phyloP scores from a whole-genome alignment of 2,329 filamentous ascomycete genomes.

The Fusarium agapanthi region DNA sequence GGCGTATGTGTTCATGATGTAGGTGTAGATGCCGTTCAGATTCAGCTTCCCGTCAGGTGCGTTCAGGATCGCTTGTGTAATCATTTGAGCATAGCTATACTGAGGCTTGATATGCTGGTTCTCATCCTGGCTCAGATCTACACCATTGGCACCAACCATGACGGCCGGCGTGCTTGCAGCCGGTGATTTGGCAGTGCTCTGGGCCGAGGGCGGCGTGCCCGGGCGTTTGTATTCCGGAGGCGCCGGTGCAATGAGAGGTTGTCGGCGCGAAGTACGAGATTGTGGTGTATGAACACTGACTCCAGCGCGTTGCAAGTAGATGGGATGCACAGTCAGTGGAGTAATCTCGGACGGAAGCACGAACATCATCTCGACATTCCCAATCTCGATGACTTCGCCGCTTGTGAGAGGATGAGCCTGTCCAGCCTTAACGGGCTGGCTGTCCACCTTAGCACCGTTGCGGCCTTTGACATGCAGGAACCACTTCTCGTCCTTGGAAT shows the following conservation, averaged over 20 bases:
- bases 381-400: constrained; percentile 91
- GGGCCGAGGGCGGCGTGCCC: constrained; percentile 65
- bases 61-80: constrained; percentile 92
- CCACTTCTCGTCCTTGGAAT: constrained; percentile 77
- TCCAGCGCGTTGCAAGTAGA: constrained; percentile 74
- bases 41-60: constrained; percentile 89
- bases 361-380: constrained; percentile 98
- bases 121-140: constrained; percentile 83
- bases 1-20: constrained; percentile 89
- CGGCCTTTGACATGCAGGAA: constrained; percentile 87
- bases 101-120: constrained; percentile 94
- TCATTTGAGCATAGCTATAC: constrained; percentile 96
- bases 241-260: constrained; percentile 65
- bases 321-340: constrained; percentile 72
- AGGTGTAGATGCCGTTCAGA: constrained; percentile 90
- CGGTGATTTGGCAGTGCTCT: constrained; percentile 46
- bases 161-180: constrained; percentile 49
- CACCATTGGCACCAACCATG: constrained; percentile 57
- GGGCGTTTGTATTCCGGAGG: constrained; percentile 68
- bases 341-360: constrained; percentile 81
- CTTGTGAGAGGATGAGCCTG: constrained; percentile 75
- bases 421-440: constrained; percentile 73
- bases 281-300: constrained; percentile 50
- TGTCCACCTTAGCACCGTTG: constrained; percentile 89
- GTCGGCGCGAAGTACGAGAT: constrained; percentile 44